Conservation (phyloP, 139 green algal species). For the Chlorella sorokiniana region DNA sequence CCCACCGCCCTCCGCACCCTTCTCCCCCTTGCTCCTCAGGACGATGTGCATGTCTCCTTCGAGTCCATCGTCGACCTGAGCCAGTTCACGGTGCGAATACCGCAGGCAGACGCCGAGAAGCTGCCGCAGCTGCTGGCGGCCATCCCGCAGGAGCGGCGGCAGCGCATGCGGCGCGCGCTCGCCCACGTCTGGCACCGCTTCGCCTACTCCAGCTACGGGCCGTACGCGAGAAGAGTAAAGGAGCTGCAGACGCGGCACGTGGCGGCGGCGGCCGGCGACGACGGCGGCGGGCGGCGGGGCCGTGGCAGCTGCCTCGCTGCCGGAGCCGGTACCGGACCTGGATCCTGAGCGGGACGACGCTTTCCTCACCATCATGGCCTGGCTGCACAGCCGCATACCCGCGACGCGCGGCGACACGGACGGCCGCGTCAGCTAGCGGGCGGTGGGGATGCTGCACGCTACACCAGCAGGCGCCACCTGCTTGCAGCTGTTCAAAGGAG, state of each 20-base stretch:
- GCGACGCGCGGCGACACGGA: no score
- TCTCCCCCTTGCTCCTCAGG: constrained; percentile 45
- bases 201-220: neutral
- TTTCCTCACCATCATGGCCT: constrained; percentile 68
- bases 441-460: neutral
- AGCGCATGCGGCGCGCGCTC: constrained; percentile 42
- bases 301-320: constrained; percentile 1
- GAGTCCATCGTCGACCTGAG: constrained; percentile 39
- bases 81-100: constrained; percentile 47
- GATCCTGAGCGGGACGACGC: constrained; percentile 59
- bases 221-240: neutral
- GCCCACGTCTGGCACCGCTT: constrained; percentile 9
- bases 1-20: no score
- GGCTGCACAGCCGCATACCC: constrained; percentile 42
- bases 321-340: neutral
- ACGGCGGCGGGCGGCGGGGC: neutral
- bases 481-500: no score
- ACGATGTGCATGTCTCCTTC: constrained; percentile 46
- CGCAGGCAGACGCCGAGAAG: constrained; percentile 39
- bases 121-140: constrained; percentile 55
- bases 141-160: constrained; percentile 34
- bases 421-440: no score
- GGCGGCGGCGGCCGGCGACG: neutral
- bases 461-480: no score
- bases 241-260: neutral